Percentiles rank a stretch among this genome's conserved stretches.
phyloP scores from a whole-genome alignment of 1,139 yeast genomes.

The Geotrichum macrosporum region DNA sequence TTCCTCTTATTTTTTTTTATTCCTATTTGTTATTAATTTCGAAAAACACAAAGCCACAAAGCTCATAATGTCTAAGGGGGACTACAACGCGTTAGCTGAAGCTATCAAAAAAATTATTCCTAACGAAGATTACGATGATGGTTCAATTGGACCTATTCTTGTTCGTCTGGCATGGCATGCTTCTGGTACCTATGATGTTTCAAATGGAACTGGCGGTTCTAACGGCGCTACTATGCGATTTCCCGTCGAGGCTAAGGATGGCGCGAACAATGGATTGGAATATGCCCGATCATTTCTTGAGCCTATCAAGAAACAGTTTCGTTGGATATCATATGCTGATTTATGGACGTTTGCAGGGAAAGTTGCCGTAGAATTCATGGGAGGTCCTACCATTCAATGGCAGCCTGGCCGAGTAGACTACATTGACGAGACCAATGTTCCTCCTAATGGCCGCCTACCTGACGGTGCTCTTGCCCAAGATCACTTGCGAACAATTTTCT shows the following conservation, averaged over 20 bases:
- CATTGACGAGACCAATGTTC: conserved; percentile 48
- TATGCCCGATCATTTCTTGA: conserved; percentile 54
- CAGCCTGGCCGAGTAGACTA: conserved; percentile 61
- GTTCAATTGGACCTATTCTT: conserved; percentile 60
- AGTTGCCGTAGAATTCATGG: conserved; percentile 56
- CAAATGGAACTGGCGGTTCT: conserved; percentile 58
- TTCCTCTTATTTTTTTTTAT: not conserved
- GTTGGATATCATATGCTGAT: conserved; percentile 61
- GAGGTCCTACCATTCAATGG: conserved; percentile 59
- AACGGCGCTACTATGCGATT: conserved; percentile 65
- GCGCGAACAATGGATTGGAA: conserved; percentile 60
- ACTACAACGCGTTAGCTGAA: conserved; percentile 73
- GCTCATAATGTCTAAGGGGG: conserved; percentile 25
- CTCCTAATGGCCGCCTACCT: conserved; percentile 61
- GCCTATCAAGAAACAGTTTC: conserved; percentile 52
- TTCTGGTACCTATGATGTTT: conserved; percentile 58
- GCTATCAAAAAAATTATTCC: conserved; percentile 71
- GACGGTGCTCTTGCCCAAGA: conserved; percentile 51
- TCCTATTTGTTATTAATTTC: too few relatives aligned
- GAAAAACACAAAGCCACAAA: too few relatives aligned
- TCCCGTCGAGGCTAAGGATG: conserved; percentile 42
- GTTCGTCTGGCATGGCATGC: conserved; percentile 70
- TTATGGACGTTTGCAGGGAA: conserved; percentile 64
- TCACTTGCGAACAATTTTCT: conserved; percentile 53
- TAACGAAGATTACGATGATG: conserved; percentile 69